Percentiles rank a stretch among this genome's conserved stretches.
Conservation (phyloP, 2,329 filamentous ascomycete genomes). For the Chrysoporthe cubensis region DNA sequence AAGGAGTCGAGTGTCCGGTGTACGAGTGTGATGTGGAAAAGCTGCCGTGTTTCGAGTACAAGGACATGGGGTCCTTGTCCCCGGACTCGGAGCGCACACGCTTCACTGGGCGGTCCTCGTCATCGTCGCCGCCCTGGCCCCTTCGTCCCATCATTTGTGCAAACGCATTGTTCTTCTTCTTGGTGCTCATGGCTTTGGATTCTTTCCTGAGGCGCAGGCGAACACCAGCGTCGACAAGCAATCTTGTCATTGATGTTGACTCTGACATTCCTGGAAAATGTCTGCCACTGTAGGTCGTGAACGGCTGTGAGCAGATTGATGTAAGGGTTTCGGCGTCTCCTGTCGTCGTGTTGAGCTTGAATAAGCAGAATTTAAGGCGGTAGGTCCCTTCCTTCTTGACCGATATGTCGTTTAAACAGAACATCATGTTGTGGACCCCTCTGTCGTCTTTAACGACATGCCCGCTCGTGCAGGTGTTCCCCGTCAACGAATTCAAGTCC, state of each 20-base stretch:
- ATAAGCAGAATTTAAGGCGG: constrained; percentile 76
- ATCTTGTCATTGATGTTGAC: constrained; percentile 78
- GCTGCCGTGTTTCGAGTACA: constrained; percentile 26
- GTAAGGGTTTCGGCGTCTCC: constrained; percentile 33
- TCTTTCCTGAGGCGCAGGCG: constrained; percentile 83
- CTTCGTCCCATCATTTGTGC: constrained; percentile 32
- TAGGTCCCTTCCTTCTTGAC: constrained; percentile 75
- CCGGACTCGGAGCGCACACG: constrained; percentile 26
- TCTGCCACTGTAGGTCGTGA: constrained; percentile 68
- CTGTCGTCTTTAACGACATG: constrained; percentile 46
- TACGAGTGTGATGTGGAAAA: constrained; percentile 25
- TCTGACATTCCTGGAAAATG: constrained; percentile 80
- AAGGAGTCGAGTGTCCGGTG: constrained; percentile 24
- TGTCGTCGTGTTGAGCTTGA: constrained; percentile 58
- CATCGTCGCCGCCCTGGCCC: constrained; percentile 12
- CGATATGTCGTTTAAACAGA: constrained; percentile 69
- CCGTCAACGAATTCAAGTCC: constrained; percentile 28
- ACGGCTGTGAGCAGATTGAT: constrained; percentile 64
- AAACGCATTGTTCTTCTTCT: constrained; percentile 47
- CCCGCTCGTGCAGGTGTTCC: constrained; percentile 47
- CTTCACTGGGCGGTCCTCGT: constrained; percentile 24
- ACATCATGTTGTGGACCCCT: constrained; percentile 29
- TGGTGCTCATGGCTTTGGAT: constrained; percentile 61
- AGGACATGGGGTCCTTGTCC: constrained; percentile 19
- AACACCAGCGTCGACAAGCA: constrained; percentile 86